Conservation (phyloP, 2,329 filamentous ascomycete species). For the Aspergillus unguis region DNA sequence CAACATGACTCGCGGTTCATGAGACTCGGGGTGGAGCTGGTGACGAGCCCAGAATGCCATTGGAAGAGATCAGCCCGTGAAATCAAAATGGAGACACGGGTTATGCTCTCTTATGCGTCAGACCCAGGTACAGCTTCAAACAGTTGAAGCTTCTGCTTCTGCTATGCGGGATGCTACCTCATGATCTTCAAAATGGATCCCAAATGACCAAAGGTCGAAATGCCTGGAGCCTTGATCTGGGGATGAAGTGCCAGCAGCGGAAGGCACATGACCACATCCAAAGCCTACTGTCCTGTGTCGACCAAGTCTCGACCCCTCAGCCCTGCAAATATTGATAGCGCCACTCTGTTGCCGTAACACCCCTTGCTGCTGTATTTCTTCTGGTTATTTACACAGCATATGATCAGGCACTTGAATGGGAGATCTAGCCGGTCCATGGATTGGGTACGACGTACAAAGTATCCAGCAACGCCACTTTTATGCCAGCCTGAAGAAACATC, state of each 20-base stretch:
- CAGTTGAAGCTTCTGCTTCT: no score
- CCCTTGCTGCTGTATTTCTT: background rate
- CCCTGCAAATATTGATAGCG: constrained; percentile 3
- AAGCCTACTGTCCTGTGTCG: background rate
- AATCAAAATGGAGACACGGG: no score
- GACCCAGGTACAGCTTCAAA: no score
- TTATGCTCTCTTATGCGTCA: no score
- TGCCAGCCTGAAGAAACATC: constrained; percentile 6
- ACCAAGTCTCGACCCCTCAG: background rate
- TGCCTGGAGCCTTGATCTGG: background rate
- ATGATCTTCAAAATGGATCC: no score
- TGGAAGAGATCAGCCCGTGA: no score
- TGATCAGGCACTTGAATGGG: background rate
- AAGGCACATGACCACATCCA: background rate
- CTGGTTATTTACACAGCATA: background rate
- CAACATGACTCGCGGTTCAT: no score
- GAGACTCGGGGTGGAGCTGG: no score
- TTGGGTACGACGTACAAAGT: background rate
- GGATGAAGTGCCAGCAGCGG: background rate
- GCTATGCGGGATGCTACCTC: no score
- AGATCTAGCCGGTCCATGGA: background rate
- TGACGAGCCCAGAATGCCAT: no score
- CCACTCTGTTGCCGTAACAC: background rate
- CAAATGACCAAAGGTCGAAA: no score
- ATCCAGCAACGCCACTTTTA: background rate